Base-by-base conservation (phyloP, 2,329 filamentous ascomycete genomes). In the Aspergillus melleus region DNA sequence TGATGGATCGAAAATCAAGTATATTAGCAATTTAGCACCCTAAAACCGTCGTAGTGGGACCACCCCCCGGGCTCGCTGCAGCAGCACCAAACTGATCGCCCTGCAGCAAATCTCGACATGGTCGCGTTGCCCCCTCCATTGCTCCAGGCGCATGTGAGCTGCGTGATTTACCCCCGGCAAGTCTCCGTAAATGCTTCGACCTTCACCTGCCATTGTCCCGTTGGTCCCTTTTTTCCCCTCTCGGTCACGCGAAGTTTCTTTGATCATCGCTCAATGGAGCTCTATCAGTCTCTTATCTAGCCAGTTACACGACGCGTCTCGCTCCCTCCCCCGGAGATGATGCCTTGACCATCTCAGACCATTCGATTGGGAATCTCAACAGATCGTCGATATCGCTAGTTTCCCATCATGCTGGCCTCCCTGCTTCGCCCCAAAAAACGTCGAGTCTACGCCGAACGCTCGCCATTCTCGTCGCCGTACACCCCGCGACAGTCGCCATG, bases 361-460 rank as follows among this genome's bases (percentile, higher is more conserved):
- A 47, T 47, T 47, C 44, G 44, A 47, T 47, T 20, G 44, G 44
- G 44, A 47, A 47, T 47, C 22, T 11, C 44, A 22, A 47, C 4
- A 24, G 22, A 47, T 47, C 22, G 36, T 47, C 22, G 44, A 47
- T 12, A 42, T 42, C 36, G 36, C 6, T 42, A 8, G 16, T 47
- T 39, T 30, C 39, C 49, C 54, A 66, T 50, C 59, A 74, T 74
- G 72, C 65, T 74, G 30, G 69, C 70, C 51, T 72, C 70, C 52
- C 69, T 74, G 20, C 60, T 75, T 58, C 66, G 70, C 47, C 68
- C 70, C 22, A 72, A 68, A 59, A 72, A 71, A 58, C 64, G 66
- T 42, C 66, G 66, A 52, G 60, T 60, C 19, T 64, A 66, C 50
- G 64, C 64, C 19, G 66, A 71, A 30, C 64, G 60, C 20, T 72